These are phyloP conservation scores for Kwoniella dendrophila DNA, from an alignment of 768 basidiomycete genomes.

Conservation along the genomic window DNA sequence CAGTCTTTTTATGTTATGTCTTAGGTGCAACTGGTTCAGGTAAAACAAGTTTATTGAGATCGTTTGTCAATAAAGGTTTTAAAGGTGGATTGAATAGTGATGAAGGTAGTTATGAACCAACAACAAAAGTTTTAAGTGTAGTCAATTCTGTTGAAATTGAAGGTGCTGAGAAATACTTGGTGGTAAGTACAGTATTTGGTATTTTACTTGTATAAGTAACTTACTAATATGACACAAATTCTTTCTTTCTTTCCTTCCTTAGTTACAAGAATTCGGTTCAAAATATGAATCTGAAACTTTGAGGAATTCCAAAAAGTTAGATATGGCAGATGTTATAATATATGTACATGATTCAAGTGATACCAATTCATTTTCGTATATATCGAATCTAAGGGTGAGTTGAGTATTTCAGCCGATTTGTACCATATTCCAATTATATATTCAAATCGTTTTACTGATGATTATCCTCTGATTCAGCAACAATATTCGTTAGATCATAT, in stretches of 20 bases:
- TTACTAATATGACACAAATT: no score
- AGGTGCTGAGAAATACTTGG: constrained; percentile 92
- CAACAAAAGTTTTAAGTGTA: constrained; percentile 83
- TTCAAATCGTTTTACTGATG: background rate
- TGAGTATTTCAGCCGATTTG: no score
- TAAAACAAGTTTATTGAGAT: constrained; percentile 81
- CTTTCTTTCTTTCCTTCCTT: background rate
- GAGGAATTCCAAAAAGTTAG: constrained; percentile 84
- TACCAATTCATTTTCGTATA: constrained; percentile 97
- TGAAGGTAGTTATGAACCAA: constrained; percentile 74
- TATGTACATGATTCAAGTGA: constrained; percentile 98
- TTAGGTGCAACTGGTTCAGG: constrained; percentile 95
- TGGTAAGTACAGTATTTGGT: constrained; percentile 64
- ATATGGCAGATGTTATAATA: constrained; percentile 88
- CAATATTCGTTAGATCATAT: constrained; percentile 94
- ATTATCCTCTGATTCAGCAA: constrained; percentile 65
- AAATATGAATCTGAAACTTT: constrained; percentile 90
- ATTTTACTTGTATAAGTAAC: background rate
- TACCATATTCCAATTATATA: no score
- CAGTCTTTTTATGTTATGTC: constrained; percentile 90
- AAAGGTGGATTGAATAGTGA: constrained; percentile 50
- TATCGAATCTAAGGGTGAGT: constrained; percentile 88
- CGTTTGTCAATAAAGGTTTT: constrained; percentile 83
- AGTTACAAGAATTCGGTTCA: constrained; percentile 97
- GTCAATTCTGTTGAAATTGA: constrained; percentile 94